Percentiles rank a stretch among this genome's conserved stretches.
phyloP scores from a whole-genome alignment of 257 asterid species.

The Paulownia fortunei region DNA sequence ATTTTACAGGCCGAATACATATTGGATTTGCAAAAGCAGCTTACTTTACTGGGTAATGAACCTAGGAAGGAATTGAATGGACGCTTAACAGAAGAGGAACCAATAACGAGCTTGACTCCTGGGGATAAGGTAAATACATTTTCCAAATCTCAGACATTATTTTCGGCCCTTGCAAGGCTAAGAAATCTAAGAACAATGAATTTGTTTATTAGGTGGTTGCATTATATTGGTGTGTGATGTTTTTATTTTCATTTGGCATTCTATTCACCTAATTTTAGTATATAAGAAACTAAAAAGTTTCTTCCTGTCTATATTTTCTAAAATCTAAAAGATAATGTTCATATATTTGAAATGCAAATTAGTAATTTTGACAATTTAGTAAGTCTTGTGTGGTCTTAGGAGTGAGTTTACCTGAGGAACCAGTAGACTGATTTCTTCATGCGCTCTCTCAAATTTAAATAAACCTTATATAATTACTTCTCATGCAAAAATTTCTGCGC shows the following conservation, averaged over 20 bases:
- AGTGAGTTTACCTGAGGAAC: background rate
- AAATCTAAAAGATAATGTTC: background rate
- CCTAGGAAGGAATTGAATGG: conserved; percentile 72
- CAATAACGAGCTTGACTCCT: conserved; percentile 70
- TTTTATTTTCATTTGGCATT: background rate
- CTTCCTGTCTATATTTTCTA: background rate
- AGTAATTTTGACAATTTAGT: background rate
- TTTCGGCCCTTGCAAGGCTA: conserved; percentile 7
- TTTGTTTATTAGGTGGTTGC: background rate
- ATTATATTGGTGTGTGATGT: background rate
- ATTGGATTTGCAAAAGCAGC: conserved; percentile 94
- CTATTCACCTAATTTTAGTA: background rate
- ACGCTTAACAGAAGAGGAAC: conserved; percentile 71
- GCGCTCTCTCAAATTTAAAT: background rate
- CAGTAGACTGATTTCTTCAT: background rate
- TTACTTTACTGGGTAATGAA: conserved; percentile 76
- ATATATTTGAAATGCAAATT: background rate
- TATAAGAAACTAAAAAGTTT: background rate
- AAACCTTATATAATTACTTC: background rate
- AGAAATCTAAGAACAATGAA: conserved; percentile 17
- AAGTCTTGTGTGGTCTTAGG: background rate
- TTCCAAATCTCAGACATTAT: background rate
- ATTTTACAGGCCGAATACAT: conserved; percentile 83
- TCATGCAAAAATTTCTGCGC: conserved; percentile 35
- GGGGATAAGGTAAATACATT: conserved; percentile 65